Percentiles rank a stretch among this genome's conserved stretches.
These are phyloP conservation scores for Heliophila coronopifolia DNA, from an alignment of 441 rosid genomes.

Conservation along the genomic window DNA sequence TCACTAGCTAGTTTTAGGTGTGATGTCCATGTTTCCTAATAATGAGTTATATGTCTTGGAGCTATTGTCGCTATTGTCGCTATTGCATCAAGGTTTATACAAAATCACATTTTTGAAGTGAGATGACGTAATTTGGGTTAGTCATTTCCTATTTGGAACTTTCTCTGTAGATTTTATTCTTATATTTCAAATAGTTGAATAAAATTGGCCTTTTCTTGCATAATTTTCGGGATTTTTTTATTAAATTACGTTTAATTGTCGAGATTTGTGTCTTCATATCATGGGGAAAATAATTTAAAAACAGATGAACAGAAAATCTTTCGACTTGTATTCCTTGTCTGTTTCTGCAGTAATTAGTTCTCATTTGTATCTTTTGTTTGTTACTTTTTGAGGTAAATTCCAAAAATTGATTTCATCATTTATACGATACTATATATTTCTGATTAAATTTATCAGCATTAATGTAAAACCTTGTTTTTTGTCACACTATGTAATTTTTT, in stretches of 20 bases:
- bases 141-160: slow-evolving; percentile 24
- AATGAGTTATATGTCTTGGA: slow-evolving; percentile 24
- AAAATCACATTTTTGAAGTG: slow-evolving; percentile 18
- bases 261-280: slow-evolving; percentile 24
- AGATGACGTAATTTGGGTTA: slow-evolving; percentile 21
- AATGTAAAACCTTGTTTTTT: too few species aligned
- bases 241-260: slow-evolving; percentile 7
- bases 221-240: slow-evolving; percentile 26
- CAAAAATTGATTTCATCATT: slow-evolving; percentile 5
- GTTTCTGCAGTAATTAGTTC: slow-evolving; percentile 17
- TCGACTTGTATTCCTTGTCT: slow-evolving; percentile 31
- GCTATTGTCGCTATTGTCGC: slow-evolving; percentile 28
- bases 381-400: slow-evolving; percentile 13
- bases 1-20: too few species aligned
- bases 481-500: too few species aligned
- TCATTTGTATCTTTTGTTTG: slow-evolving; percentile 29
- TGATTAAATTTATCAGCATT: too few species aligned
- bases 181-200: not conserved
- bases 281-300: slow-evolving; percentile 22
- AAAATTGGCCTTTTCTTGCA: slow-evolving; percentile 20
- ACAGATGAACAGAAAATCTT: slow-evolving; percentile 11
- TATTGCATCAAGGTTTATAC: slow-evolving; percentile 31
- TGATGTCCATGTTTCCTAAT: too few species aligned
- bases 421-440: not conserved
- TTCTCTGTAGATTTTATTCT: not conserved